Evolutionary conservation across 73 alveolate genomes (phyloP), one percentile per base, ranked within the genome.

Genomic region (Vitrella brassicaformis): DNA sequence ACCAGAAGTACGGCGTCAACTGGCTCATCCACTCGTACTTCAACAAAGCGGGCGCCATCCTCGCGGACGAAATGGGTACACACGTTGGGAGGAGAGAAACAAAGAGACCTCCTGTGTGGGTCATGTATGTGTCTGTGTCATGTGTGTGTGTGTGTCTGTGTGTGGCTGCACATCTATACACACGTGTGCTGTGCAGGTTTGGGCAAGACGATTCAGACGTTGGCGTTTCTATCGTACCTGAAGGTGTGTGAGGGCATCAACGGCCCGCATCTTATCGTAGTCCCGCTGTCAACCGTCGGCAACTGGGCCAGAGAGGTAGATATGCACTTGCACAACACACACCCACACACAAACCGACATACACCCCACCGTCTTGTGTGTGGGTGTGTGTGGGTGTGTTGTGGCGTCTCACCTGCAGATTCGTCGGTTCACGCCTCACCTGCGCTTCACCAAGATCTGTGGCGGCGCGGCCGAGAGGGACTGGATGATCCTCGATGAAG

Each of bases 291-390:
- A 22, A 89, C 96, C 0, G 81, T 95, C 73, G 97, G 97, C 25
- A 95, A 95, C 86, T 95, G 99, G 98, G 74, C 90, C 81, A 86
- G 90, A 64, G 99, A 95, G n/a, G n/a, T n/a, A n/a, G n/a, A n/a
- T n/a, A 75, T 93, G 92, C 78, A n/a, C n/a, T n/a, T n/a, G n/a
- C n/a, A n/a, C n/a, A n/a, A n/a, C n/a, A n/a, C n/a, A n/a, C n/a
- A n/a, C n/a, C n/a, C n/a, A n/a, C n/a, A n/a, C n/a, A n/a, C n/a
- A n/a, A n/a, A n/a, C n/a, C n/a, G n/a, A n/a, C n/a, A n/a, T n/a
- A n/a, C n/a, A n/a, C n/a, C n/a, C n/a, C n/a, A n/a, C n/a, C n/a
- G n/a, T n/a, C n/a, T n/a, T n/a, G n/a, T n/a, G n/a, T n/a, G n/a
- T n/a, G n/a, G n/a, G n/a, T n/a, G n/a, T n/a, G n/a, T n/a, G n/a